Evolutionary conservation across 495 filamentous ascomycete species (phyloP), one percentile per base, ranked within the genome.

Genomic region (Penicillium macrosclerotiorum): DNA sequence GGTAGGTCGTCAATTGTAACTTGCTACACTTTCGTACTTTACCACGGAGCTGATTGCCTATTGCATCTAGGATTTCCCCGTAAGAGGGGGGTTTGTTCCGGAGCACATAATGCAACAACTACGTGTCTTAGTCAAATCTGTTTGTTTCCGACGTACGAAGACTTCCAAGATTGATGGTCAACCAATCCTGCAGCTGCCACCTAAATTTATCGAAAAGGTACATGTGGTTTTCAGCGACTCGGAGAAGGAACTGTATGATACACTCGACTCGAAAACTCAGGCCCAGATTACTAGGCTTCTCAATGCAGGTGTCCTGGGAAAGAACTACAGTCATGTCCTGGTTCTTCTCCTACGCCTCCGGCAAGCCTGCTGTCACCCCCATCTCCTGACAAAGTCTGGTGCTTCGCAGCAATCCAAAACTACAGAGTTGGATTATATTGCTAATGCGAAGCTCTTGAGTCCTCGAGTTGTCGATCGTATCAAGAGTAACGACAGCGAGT

Each of bases 351-450:
- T 98, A 9, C 87, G 92, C 11, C 79, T 98, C 24, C 64, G 71
- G 36, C 93, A 98, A 65, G 87, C 87, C 23, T 93, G 88, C 57
- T 95, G 90, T 53, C 93, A 98, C 64, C 90, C 91, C 1, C 88
- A 94, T 60, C 71, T 98, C n/a, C 90, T 94, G 40, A n/a, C n/a
- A n/a, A n/a, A n/a, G n/a, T n/a, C n/a, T n/a, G n/a, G n/a, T n/a
- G n/a, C n/a, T n/a, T n/a, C n/a, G n/a, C n/a, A n/a, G n/a, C n/a
- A n/a, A n/a, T n/a, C n/a, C n/a, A n/a, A n/a, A n/a, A n/a, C n/a
- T 75, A 2, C 78, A 82, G 1, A 72, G 79, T 5, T 79, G 90
- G 5, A 72, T 83, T 23, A 83, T 90, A 68, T 81, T 9, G 75
- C 73, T 7, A 74, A 93, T 16, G 90, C 91, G 0, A 78, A 78